Percentiles rank a stretch among this genome's conserved stretches.
Evolutionary conservation across 306 rosid species (phyloP).

Genomic region (Gleditsia sinensis): DNA sequence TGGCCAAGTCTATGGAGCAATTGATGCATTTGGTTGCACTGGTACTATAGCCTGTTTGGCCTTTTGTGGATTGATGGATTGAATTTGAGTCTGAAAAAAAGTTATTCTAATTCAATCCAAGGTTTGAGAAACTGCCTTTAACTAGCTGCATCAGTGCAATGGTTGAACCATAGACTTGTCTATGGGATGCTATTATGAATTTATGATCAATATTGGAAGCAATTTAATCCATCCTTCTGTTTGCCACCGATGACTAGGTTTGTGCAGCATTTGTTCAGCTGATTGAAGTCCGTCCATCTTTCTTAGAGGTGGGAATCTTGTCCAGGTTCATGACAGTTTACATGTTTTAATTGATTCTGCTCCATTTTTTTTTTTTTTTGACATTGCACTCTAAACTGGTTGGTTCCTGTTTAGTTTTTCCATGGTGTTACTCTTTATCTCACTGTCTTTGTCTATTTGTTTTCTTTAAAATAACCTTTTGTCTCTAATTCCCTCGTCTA

Average conservation of each 20-base stretch:
- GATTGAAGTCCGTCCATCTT: slow-evolving; percentile 87
- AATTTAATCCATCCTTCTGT: slow-evolving; percentile 34
- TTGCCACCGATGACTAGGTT: slow-evolving; percentile 67
- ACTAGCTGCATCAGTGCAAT: background rate
- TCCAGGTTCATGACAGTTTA: slow-evolving; percentile 18
- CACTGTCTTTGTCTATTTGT: slow-evolving; percentile 14
- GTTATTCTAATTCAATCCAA: background rate
- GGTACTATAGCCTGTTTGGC: background rate
- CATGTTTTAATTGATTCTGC: slow-evolving; percentile 4
- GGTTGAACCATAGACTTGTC: background rate
- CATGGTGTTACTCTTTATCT: slow-evolving; percentile 7
- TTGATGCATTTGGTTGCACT: background rate
- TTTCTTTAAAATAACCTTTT: too few species aligned
- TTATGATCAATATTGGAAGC: slow-evolving; percentile 30
- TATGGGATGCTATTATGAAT: background rate
- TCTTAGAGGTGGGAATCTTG: slow-evolving; percentile 78
- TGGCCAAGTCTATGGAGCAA: background rate
- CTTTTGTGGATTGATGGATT: background rate
- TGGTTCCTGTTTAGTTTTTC: slow-evolving; percentile 12
- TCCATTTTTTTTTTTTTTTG: slow-evolving; percentile 8
- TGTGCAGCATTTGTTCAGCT: slow-evolving; percentile 96
- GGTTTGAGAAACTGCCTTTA: background rate
- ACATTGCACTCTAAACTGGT: slow-evolving; percentile 20
- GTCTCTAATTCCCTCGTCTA: slow-evolving; percentile 27
- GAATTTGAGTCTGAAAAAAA: background rate